Conservation (phyloP, 495 filamentous ascomycete genomes). For the Penicillium lividum region DNA sequence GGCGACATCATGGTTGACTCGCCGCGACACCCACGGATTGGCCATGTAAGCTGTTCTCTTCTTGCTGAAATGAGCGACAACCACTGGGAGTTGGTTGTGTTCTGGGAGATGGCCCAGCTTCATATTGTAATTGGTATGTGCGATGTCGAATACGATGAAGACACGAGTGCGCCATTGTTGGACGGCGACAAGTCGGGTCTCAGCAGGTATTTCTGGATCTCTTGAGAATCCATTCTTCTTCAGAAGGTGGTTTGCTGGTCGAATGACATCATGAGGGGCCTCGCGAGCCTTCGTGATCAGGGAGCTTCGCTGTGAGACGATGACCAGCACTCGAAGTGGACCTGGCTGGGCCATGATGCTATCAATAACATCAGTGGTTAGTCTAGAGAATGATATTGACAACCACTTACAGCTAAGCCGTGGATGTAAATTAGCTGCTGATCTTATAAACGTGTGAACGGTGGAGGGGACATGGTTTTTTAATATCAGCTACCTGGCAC, state of each 20-base stretch:
- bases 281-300: slow-evolving; percentile 19
- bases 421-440: not conserved
- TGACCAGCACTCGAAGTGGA: slow-evolving; percentile 26
- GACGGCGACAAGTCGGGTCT: slow-evolving; percentile 23
- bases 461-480: no score
- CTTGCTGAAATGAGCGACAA: slow-evolving; percentile 30
- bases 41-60: slow-evolving; percentile 27
- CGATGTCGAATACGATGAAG: slow-evolving; percentile 32
- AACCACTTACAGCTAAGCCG: not conserved
- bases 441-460: no score
- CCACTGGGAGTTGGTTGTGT: slow-evolving; percentile 29
- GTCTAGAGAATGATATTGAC: no score
- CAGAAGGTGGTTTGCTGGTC: slow-evolving; percentile 21
- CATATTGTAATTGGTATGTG: slow-evolving; percentile 24
- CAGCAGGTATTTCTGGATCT: not conserved
- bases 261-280: slow-evolving; percentile 22
- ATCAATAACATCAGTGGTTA: not conserved
- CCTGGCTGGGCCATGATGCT: slow-evolving; percentile 13
- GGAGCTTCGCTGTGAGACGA: slow-evolving; percentile 29
- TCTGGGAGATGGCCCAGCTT: slow-evolving; percentile 30
- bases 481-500: not conserved
- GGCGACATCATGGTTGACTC: slow-evolving; percentile 30
- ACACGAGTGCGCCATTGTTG: slow-evolving; percentile 29
- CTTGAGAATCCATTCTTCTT: slow-evolving; percentile 13
- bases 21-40: slow-evolving; percentile 22